Evolutionary conservation across 192 early-diverging fungal species (phyloP).

Genomic region (Linderina pennispora): DNA sequence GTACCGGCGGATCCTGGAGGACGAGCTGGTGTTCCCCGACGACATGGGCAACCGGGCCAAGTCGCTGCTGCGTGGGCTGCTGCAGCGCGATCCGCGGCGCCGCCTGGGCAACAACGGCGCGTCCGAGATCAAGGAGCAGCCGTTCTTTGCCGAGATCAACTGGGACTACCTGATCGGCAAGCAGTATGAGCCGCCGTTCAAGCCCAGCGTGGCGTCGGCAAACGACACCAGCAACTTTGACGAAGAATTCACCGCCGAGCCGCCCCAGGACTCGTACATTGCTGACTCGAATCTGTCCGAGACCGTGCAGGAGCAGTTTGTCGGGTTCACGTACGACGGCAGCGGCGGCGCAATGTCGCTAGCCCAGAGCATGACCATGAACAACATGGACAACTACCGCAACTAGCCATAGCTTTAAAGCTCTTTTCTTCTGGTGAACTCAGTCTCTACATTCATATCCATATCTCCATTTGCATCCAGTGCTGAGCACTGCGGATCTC

Average conservation of each 20-base stretch:
- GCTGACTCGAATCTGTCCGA: constrained; percentile 78
- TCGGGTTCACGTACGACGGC: constrained; percentile 85
- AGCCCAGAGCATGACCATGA: constrained; percentile 50
- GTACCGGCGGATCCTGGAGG: constrained; percentile 90
- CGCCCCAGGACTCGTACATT: constrained; percentile 81
- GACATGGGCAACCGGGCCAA: constrained; percentile 62
- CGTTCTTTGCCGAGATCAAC: constrained; percentile 87
- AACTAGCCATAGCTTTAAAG: constrained; percentile 9
- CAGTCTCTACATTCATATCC: no score
- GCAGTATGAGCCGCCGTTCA: constrained; percentile 90
- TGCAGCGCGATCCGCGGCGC: constrained; percentile 74
- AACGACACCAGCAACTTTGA: constrained; percentile 98
- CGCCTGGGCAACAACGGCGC: constrained; percentile 84
- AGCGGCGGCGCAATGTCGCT: constrained; percentile 66
- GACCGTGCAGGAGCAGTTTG: constrained; percentile 91
- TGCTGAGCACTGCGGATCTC: no score
- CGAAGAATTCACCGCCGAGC: constrained; percentile 94
- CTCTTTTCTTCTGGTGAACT: no score
- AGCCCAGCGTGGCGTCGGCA: constrained; percentile 82
- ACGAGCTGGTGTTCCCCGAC: constrained; percentile 79
- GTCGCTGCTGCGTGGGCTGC: constrained; percentile 59
- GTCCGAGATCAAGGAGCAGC: constrained; percentile 90
- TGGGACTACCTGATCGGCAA: constrained; percentile 85
- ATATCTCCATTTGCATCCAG: no score
- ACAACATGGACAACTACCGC: constrained; percentile 39